Percentiles rank a stretch among this genome's conserved stretches.
Evolutionary conservation across 139 green algal genomes (phyloP).

Genomic region (Limnomonas spitsbergensis): DNA sequence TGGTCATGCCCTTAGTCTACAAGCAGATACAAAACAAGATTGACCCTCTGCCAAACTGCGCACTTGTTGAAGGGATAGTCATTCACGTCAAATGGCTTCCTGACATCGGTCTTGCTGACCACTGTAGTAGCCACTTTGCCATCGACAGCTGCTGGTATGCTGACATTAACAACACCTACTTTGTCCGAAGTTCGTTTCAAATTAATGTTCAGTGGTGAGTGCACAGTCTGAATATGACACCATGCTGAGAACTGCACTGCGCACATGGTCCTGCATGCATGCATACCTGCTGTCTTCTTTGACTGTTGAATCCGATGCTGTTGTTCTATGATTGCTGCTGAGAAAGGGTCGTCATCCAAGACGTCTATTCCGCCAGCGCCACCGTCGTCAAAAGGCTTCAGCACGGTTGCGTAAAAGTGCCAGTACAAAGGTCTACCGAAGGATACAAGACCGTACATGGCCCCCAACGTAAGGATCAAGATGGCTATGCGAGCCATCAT

Average conservation of each 20-base stretch:
- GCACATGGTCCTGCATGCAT: too few species aligned
- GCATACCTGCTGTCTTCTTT: too few species aligned
- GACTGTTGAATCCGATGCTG: not conserved
- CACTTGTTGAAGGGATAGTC: slow-evolving; percentile 33
- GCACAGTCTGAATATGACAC: too few species aligned
- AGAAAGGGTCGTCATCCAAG: slow-evolving; percentile 8
- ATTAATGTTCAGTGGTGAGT: too few species aligned
- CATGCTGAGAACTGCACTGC: too few species aligned
- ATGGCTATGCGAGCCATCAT: slow-evolving; percentile 37
- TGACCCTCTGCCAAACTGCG: too few species aligned
- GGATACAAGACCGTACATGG: slow-evolving; percentile 28
- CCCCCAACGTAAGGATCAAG: slow-evolving; percentile 22
- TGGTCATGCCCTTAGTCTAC: too few species aligned
- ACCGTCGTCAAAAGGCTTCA: slow-evolving; percentile 33
- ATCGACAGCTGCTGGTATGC: not conserved
- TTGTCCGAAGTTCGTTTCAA: too few species aligned
- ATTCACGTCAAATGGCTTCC: slow-evolving; percentile 22
- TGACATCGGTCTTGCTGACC: not conserved
- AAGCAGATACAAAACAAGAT: too few species aligned
- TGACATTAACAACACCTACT: too few species aligned
- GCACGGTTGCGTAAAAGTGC: slow-evolving; percentile 42
- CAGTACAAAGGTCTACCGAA: slow-evolving; percentile 34
- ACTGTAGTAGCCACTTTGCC: not conserved
- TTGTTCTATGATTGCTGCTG: slow-evolving; percentile 9
- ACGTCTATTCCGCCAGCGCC: not conserved